Conservation (phyloP, 257 asterid genomes). For the Salvia splendens region DNA sequence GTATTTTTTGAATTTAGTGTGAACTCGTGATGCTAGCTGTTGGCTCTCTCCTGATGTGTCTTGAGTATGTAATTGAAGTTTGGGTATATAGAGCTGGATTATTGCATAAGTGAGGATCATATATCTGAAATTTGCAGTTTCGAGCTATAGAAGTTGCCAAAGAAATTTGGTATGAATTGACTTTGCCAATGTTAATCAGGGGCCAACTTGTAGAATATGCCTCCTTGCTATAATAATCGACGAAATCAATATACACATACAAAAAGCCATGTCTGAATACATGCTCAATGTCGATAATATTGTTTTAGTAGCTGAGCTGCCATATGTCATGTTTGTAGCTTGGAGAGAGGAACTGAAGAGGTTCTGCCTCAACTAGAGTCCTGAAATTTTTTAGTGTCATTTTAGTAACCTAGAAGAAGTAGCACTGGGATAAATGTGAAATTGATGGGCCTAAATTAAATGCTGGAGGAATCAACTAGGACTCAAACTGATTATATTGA, state of each 20-base stretch:
- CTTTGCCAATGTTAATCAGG: neutral
- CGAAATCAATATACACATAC: neutral
- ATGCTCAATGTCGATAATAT: neutral
- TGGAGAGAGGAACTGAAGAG: neutral
- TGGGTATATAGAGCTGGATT: slow-evolving; percentile 6
- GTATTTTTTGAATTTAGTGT: slow-evolving; percentile 34
- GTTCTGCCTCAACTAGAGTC: neutral
- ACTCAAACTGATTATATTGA: neutral
- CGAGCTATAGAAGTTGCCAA: neutral
- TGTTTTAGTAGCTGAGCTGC: neutral
- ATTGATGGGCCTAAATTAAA: neutral
- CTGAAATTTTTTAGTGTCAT: neutral
- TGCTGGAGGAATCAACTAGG: neutral
- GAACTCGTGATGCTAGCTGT: slow-evolving; percentile 3
- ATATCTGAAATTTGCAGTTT: slow-evolving; percentile 11
- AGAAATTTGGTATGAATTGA: neutral
- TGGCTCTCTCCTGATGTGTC: neutral
- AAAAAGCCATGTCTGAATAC: neutral
- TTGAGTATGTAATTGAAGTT: neutral
- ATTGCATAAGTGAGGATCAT: slow-evolving; percentile 23
- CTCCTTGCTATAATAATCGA: neutral
- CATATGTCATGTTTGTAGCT: neutral
- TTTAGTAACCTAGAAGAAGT: neutral
- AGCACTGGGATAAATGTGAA: neutral
- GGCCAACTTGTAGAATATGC: neutral